phyloP scores from a whole-genome alignment of 75 land plant genomes.

The Cryptomeria japonica region DNA sequence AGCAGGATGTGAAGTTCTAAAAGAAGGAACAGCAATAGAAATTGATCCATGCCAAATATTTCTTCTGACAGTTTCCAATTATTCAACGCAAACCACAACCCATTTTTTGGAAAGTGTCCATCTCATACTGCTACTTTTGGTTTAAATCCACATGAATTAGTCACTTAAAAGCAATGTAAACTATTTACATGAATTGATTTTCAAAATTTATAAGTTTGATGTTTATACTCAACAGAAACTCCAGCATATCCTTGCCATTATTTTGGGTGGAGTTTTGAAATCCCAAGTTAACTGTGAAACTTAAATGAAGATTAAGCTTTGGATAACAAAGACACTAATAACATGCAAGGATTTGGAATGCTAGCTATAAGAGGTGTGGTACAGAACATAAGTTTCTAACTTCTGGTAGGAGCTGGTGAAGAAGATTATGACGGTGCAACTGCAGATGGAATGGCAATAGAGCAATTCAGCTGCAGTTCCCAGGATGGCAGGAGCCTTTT shows the following conservation, averaged over 20 bases:
- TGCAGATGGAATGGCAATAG: no score
- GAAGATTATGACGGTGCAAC: no score
- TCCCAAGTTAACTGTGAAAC: not conserved
- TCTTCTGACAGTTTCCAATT: not conserved
- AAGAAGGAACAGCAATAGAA: not conserved
- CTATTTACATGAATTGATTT: not conserved
- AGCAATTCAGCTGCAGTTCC: no score
- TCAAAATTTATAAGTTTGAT: not conserved
- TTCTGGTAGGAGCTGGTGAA: no score
- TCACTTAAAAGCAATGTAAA: not conserved
- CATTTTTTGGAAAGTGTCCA: not conserved
- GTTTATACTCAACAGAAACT: not conserved
- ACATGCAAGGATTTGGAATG: not conserved
- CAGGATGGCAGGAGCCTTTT: no score
- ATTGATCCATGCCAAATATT: not conserved
- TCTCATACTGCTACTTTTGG: not conserved
- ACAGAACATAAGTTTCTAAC: not conserved
- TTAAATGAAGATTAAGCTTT: not conserved
- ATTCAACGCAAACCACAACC: not conserved
- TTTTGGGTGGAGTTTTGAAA: not conserved
- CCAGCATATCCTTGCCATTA: not conserved
- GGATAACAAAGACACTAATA: not conserved
- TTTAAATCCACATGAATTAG: not conserved
- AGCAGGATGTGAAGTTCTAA: not conserved
- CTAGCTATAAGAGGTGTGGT: not conserved